Conservation (phyloP, 495 filamentous ascomycete species). For the Penicillium bovifimosum region DNA sequence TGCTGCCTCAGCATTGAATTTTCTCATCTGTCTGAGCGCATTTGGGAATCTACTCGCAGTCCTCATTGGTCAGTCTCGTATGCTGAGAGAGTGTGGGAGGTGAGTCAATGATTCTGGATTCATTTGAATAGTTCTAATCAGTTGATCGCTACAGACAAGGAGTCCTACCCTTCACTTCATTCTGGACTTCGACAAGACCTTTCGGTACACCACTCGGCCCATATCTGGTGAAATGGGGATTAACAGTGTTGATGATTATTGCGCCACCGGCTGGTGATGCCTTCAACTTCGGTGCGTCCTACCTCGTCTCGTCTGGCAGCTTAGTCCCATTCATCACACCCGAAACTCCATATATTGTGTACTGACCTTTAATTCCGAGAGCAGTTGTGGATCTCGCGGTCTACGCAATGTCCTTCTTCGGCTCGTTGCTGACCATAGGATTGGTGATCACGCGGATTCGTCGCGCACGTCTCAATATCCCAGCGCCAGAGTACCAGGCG, state of each 20-base stretch:
- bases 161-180: constrained; percentile 54
- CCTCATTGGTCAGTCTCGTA: constrained; percentile 50
- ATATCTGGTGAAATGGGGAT: constrained; percentile 51
- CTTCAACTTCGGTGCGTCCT: constrained; percentile 50
- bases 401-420: constrained; percentile 51
- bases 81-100: constrained; percentile 57
- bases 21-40: constrained; percentile 57
- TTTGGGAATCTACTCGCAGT: constrained; percentile 61
- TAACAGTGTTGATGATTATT: constrained; percentile 60
- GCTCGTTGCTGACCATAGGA: constrained; percentile 48
- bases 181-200: constrained; percentile 59
- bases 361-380: neutral
- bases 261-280: constrained; percentile 64
- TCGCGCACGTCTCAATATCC: constrained; percentile 42
- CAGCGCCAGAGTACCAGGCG: constrained; percentile 42
- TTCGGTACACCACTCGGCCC: constrained; percentile 59
- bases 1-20: constrained; percentile 50
- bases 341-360: neutral
- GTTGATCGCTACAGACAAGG: constrained; percentile 46
- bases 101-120: constrained; percentile 2
- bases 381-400: constrained; percentile 49
- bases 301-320: neutral
- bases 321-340: neutral
- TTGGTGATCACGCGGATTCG: constrained; percentile 49
- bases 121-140: neutral